Base-by-base conservation (phyloP, 1,284 basidiomycete species). In the Schizophyllum commune region DNA sequence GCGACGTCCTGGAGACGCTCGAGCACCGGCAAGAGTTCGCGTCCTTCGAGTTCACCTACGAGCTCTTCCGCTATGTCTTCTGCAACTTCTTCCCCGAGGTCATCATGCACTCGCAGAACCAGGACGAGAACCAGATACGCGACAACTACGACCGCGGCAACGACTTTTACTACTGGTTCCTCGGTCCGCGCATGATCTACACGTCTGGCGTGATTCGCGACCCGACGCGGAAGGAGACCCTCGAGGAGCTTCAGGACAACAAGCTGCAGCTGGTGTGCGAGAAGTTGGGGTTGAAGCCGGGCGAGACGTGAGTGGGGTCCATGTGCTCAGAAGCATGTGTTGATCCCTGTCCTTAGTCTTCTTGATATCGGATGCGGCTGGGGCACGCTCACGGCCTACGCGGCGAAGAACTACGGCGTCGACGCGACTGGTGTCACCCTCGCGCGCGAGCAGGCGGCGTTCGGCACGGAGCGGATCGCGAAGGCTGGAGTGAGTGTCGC, bases 171-270 rank as follows among this genome's bases (percentile, higher is more conserved):
- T 80, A 80, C 67, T 97, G 94, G 92, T 97, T 96, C 85, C 83
- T 97, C 59, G 94, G 94, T 9, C 92, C 93, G 4, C 91, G 94
- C 65, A 97, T 97, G 94, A 87, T 99, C 71, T 99, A 99, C 77
- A 99, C 96, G 6, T 94, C 91, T 17, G 96, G 96, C 66, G 83
- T 99, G 63, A 85, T 98, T 65, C 79, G 81, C 32, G 88, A 92
- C 73, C 77, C 91, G 60, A 84, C 85, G 67, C 76, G 80, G 53
- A 81, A 89, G 68, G 92, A 98, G 76, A 89, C 93, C 15, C 85
- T 99, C 61, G 97, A 99, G 73, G 84, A 96, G 70, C 85, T 99
- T 51, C 97, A 99, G 80, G 96, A 99, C 77, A 99, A 99, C 84
- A 99, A 99, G 75, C 86, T 98, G 65, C 88, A 89, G 51, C 77